Evolutionary conservation across 2,329 filamentous ascomycete species (phyloP), one percentile per base, ranked within the genome.

Genomic region (Diplocarpon rosae): DNA sequence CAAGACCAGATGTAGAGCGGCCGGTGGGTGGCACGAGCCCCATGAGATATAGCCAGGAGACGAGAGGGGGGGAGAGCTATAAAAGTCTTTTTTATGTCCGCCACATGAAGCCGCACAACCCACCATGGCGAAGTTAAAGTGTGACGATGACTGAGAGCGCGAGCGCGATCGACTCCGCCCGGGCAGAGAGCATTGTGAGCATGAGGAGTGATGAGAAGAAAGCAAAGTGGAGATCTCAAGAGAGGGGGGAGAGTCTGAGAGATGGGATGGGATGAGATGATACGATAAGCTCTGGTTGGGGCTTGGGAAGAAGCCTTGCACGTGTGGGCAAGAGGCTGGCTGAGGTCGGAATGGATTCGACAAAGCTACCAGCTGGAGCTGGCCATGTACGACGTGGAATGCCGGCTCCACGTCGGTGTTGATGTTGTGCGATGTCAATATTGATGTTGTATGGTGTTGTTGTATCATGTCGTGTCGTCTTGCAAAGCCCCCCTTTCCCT

Each of bases 11-110:
- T 5, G 20, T 11, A 35, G n/a, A 11, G 28, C 16, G 16, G 2
- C 14, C 24, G 11, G 8, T 8, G 30, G 20, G 32, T 35, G 11
- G 14, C 17, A 35, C 39, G 28, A 42, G 32, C 39, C 31, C 32
- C 35, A 35, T 16, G 39, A 17, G 24, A 34, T 30, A 35, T 42
- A n/a, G 39, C 29, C 35, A 17, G 35, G 28, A n/a, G 39, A 31
- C 30, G n/a, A 24, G 31, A 20, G 31, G 39, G 24, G 20, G 14
- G 28, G 20, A 35, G 31, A 17, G 11, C 28, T 20, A 24, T 11
- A 29, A 28, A 8, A 28, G 31, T 20, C 13, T 42, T n/a, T 42
- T n/a, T 41, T 35, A 42, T 42, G 39, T n/a, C 39, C 28, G n/a
- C 13, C 32, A 36, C 17, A 13, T 35, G 20, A 35, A 42, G 31